A percentile compares a stretch with the other conserved stretches of the same genome.
Conservation (phyloP, 2,329 filamentous ascomycete species). For the Cytospora piceicola region DNA sequence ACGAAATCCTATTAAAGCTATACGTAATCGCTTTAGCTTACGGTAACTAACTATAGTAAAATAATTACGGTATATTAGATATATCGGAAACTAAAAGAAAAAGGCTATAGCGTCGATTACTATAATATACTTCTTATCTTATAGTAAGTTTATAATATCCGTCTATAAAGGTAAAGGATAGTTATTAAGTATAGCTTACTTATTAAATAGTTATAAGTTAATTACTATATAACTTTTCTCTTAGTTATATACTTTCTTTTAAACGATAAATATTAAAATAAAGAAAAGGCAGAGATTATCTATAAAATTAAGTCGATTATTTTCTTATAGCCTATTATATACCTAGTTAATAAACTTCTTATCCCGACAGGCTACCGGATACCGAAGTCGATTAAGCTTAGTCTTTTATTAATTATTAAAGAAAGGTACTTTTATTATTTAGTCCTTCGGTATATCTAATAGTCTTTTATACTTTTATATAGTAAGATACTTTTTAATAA, state of each 20-base stretch:
- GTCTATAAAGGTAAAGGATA: not conserved
- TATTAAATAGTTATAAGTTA: constrained; percentile 9
- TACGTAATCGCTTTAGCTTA: not conserved
- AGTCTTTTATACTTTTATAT: not conserved
- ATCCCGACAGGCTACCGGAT: not conserved
- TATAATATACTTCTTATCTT: not conserved
- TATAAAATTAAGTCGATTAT: not conserved
- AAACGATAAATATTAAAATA: not conserved
- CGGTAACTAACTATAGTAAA: constrained; percentile 12
- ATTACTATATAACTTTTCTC: not conserved
- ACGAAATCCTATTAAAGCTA: not conserved
- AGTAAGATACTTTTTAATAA: too few species aligned
- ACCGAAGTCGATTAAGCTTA: not conserved
- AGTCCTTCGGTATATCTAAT: not conserved
- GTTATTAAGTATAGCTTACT: constrained; percentile 10
- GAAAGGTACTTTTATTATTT: not conserved
- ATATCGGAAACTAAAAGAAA: constrained; percentile 13
- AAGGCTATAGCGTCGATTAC: not conserved
- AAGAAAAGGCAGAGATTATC: not conserved
- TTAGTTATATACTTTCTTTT: not conserved
- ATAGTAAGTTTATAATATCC: not conserved
- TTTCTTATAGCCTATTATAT: not conserved
- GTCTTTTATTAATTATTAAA: not conserved
- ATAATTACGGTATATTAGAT: not conserved
- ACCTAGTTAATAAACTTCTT: not conserved